Percentiles rank a stretch among this genome's conserved stretches.
Evolutionary conservation across 164 flowering plant species (phyloP).

Genomic region (Liquidambar formosana): DNA sequence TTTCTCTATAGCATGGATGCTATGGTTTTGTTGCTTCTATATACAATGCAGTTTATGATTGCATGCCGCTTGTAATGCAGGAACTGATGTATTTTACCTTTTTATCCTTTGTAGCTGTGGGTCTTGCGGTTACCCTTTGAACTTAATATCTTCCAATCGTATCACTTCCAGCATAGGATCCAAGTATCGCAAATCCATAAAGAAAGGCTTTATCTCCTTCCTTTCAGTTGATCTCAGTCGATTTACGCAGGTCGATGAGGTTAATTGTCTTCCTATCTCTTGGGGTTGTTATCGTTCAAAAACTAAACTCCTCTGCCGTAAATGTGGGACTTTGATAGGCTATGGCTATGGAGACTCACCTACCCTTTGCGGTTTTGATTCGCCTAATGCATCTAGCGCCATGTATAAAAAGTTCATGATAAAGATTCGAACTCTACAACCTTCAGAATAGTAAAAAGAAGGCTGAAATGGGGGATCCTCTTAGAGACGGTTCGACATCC

Average conservation of each 20-base stretch:
- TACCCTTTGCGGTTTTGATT: conserved; percentile 48
- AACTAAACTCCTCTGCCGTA: conserved; percentile 65
- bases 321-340: conserved; percentile 58
- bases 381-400: conserved; percentile 36
- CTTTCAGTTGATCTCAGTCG: conserved; percentile 55
- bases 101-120: conserved; percentile 49
- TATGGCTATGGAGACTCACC: conserved; percentile 55
- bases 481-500: conserved; percentile 23
- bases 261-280: conserved; percentile 50
- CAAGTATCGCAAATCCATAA: conserved; percentile 50
- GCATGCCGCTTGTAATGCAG: neutral
- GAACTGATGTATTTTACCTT: neutral
- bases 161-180: conserved; percentile 48
- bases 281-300: conserved; percentile 50
- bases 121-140: conserved; percentile 66
- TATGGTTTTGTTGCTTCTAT: neutral
- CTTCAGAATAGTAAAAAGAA: conserved; percentile 35
- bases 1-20: neutral
- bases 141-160: conserved; percentile 49
- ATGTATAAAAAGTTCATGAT: conserved; percentile 43
- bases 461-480: conserved; percentile 15
- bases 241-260: conserved; percentile 67
- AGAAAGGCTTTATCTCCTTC: conserved; percentile 59
- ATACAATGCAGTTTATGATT: neutral
- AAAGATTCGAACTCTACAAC: conserved; percentile 59